A percentile compares a stretch with the other conserved stretches of the same genome.
phyloP scores from a whole-genome alignment of 1,284 basidiomycete species.

The Abortiporus biennis region DNA sequence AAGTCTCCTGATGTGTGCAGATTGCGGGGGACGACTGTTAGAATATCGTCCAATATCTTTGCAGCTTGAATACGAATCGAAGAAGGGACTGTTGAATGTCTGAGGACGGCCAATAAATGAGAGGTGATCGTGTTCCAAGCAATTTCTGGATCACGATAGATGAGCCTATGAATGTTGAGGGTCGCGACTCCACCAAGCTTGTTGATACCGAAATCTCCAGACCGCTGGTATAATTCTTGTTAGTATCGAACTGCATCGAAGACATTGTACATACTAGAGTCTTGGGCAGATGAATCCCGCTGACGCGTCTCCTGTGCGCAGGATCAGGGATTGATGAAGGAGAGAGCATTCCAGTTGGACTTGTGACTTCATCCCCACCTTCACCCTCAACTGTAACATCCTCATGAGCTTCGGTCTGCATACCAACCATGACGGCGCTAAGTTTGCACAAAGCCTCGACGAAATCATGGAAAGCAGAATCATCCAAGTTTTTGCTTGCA shows the following conservation, averaged over 20 bases:
- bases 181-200: slow-evolving; percentile 78
- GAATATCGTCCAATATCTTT: slow-evolving; percentile 76
- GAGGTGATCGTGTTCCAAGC: slow-evolving; percentile 81
- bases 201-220: slow-evolving; percentile 82
- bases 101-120: slow-evolving; percentile 74
- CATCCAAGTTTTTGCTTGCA: slow-evolving; percentile 76
- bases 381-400: slow-evolving; percentile 28
- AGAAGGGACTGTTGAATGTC: slow-evolving; percentile 64
- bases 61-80: slow-evolving; percentile 85
- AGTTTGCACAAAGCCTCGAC: slow-evolving; percentile 79
- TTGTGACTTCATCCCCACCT: slow-evolving; percentile 34
- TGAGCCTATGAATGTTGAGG: slow-evolving; percentile 82
- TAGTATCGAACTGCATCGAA: slow-evolving; percentile 1
- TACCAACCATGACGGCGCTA: slow-evolving; percentile 85
- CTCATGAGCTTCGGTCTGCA: slow-evolving; percentile 50
- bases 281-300: slow-evolving; percentile 77
- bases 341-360: slow-evolving; percentile 22
- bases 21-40: slow-evolving; percentile 68
- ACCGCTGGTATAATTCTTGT: slow-evolving; percentile 37
- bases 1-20: slow-evolving; percentile 54
- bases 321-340: slow-evolving; percentile 31
- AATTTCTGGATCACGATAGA: slow-evolving; percentile 71
- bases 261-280: slow-evolving; percentile 60
- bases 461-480: slow-evolving; percentile 79
- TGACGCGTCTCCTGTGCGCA: slow-evolving; percentile 67